Base-by-base conservation (phyloP, 1,139 yeast genomes). In the Yamadazyma spencermartinsiae region DNA sequence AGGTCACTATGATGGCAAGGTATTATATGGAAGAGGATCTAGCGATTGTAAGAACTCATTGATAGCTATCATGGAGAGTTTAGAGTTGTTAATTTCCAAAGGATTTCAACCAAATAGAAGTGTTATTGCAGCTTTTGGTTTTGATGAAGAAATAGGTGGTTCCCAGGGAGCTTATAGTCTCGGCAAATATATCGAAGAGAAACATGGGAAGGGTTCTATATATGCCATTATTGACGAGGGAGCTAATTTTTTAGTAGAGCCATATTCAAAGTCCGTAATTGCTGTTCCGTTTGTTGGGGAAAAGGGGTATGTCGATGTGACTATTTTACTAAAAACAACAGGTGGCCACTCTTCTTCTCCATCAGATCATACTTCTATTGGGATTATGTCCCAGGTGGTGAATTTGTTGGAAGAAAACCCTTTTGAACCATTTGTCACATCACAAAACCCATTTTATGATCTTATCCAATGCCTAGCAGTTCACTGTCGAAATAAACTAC, bases 231-330 rank as follows among this genome's bases (percentile, higher is more conserved):
- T 68, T 39, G 76, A 71, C 48, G 76, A 71, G 53, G 76, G 74
- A 8, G 53, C 64, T 34, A 63, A 61, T 51, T 60, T 78, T 45
- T 20, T 20, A 10, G 23, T 20, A 20, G 23, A 20, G 23, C 23
- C 23, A 20, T 20, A 20, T 20, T 20, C 23, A 20, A 20, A 20
- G 23, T 20, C 23, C 9, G 23, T 20, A 20, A 20, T 20, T 20
- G 84, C 84, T 2, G 51, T 75, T 28, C 82, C 86, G 1, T 70
- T 69, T 6, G 65, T 73, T 3, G 68, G 70, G 6, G 76, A 71
- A 46, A 71, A 71, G 50, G 76, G 76, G 0, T 54, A 57, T 33
- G 39, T 65, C 15, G 63, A 69, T 43, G 46, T 65, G 1, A 44
- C 49, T 16, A 54, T 71, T 19, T 63, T 58, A 4, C 49, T 71